Base-by-base conservation (phyloP, 306 rosid species). In the Dalbergia cochinchinensis region DNA sequence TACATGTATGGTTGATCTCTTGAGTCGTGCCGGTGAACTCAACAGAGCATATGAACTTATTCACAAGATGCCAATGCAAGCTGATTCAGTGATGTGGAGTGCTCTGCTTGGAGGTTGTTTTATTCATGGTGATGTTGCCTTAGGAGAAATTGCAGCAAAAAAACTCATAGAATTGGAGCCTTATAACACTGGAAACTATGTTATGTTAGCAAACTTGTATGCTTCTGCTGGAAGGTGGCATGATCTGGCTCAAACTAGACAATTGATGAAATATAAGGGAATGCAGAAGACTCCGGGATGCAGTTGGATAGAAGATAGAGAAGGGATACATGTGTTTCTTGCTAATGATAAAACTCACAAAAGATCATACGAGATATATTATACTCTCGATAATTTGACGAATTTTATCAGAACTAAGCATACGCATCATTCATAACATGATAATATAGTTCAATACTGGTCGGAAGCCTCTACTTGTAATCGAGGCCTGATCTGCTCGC, bases 251-350 rank as follows among this genome's bases (percentile, higher is more conserved):
- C 83, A 83, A 85, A 83, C 69, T 13, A 85, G 93, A 79, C 80
- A 83, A 65, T 53, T 85, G 37, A 78, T 89, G 81, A 89, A 85
- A 31, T 82, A 69, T 22, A 77, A 22, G 82, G 81, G 84, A 73
- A 83, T 83, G 87, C 83, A 83, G 41, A 88, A 88, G 85, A 78
- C 73, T 83, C 94, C 94, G 2, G 94, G 91, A 54, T 90, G 94
- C 82, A 90, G 90, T 83, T 90, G 91, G 94, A 84, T 87, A 70
- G 94, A 90, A 84, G 88, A 85, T 69, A 86, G 71, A 57, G 88
- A 86, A 55, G 86, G 85, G n/a, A 20, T 84, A 66, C 91, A 87
- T 70, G 86, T 80, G 59, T 90, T 90, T 80, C 88, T 84, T 71
- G 87, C 90, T 55, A 64, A 84, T 80, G 94, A 90, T 57, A 82